Conservation (phyloP, 805 yeast species). For the Metschnikowia bowlesiae region DNA sequence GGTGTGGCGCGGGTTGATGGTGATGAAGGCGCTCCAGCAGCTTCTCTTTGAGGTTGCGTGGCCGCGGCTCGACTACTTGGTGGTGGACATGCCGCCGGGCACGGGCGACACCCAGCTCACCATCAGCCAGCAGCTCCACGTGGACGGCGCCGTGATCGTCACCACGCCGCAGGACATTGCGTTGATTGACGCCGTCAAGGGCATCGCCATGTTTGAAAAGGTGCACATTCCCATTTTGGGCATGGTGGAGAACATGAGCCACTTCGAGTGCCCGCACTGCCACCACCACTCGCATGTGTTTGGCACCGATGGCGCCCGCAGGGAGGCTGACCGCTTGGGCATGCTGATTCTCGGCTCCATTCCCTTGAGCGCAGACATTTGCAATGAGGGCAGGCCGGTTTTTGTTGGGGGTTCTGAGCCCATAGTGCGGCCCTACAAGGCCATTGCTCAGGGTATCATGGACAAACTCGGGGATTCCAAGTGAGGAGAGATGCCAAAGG, state of each 20-base stretch:
- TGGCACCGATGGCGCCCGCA: constrained; percentile 57
- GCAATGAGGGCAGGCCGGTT: constrained; percentile 59
- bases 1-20: constrained; percentile 85
- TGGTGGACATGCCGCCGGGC: constrained; percentile 87
- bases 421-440: constrained; percentile 41
- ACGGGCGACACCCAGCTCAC: constrained; percentile 87
- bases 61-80: constrained; percentile 60
- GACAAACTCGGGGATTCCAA: constrained; percentile 6
- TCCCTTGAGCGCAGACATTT: constrained; percentile 61
- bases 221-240: constrained; percentile 72
- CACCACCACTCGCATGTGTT: constrained; percentile 68
- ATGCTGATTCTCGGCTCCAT: constrained; percentile 58
- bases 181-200: constrained; percentile 71
- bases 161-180: constrained; percentile 88
- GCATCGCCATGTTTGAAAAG: constrained; percentile 71
- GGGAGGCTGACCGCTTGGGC: constrained; percentile 46
- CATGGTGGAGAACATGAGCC: constrained; percentile 79
- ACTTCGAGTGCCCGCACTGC: constrained; percentile 72
- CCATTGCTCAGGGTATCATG: constrained; percentile 42
- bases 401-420: constrained; percentile 40
- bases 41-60: constrained; percentile 79
- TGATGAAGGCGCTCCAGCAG: constrained; percentile 82
- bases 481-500: too few species aligned
- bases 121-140: constrained; percentile 68
- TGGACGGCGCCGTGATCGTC: constrained; percentile 78